Evolutionary conservation across 805 yeast genomes (phyloP).

Genomic region (Citeromyces nyonsensis): DNA sequence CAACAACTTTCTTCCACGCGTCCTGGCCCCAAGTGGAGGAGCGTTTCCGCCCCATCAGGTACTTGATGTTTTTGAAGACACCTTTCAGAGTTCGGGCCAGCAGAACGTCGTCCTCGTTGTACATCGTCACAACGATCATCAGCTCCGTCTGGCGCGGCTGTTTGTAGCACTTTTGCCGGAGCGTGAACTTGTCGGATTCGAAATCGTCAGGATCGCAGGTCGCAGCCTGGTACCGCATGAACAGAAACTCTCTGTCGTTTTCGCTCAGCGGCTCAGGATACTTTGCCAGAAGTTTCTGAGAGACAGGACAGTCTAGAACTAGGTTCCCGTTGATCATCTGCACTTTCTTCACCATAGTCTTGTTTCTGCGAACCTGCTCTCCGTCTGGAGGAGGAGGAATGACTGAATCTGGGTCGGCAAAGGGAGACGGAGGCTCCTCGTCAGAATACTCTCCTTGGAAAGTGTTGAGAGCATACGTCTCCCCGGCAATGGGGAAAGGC

Average conservation of each 20-base stretch:
- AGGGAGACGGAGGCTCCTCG: neutral
- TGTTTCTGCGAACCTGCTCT: too few relatives aligned
- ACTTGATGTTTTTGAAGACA: slow-evolving; percentile 72
- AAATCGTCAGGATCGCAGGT: slow-evolving; percentile 83
- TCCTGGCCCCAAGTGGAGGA: slow-evolving; percentile 86
- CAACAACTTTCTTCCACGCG: slow-evolving; percentile 89
- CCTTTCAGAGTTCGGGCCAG: slow-evolving; percentile 83
- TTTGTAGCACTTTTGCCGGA: slow-evolving; percentile 68
- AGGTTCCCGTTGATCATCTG: slow-evolving; percentile 59
- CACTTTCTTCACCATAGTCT: slow-evolving; percentile 18
- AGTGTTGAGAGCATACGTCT: slow-evolving; percentile 8
- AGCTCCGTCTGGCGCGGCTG: slow-evolving; percentile 77
- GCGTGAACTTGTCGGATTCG: slow-evolving; percentile 43
- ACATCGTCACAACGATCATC: slow-evolving; percentile 76
- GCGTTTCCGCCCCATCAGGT: slow-evolving; percentile 46
- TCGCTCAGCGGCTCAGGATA: slow-evolving; percentile 24
- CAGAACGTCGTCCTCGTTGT: slow-evolving; percentile 74
- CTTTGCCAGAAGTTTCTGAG: slow-evolving; percentile 43
- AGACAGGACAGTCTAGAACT: slow-evolving; percentile 79
- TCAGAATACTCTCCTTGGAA: neutral
- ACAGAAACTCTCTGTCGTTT: slow-evolving; percentile 50
- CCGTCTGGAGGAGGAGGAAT: slow-evolving; percentile 6
- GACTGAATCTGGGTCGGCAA: slow-evolving; percentile 1
- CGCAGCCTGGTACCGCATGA: slow-evolving; percentile 87
- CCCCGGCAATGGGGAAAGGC: slow-evolving; percentile 16